phyloP scores from a whole-genome alignment of 2,329 filamentous ascomycete genomes.

The Sarocladium strictum region DNA sequence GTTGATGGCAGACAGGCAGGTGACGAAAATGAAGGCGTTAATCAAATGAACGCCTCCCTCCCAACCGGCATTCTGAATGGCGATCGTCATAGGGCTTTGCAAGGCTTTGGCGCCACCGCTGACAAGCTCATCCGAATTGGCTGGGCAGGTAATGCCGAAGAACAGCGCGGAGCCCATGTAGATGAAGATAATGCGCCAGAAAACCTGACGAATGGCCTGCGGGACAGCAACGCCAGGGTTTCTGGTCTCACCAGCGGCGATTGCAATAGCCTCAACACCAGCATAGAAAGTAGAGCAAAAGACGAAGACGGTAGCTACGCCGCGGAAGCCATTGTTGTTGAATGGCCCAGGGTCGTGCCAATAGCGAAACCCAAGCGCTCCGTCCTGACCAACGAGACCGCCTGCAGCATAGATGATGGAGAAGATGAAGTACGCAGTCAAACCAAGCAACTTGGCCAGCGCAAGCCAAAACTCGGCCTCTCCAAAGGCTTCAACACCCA shows the following conservation, averaged over 20 bases:
- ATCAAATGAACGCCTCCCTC: conserved; percentile 66
- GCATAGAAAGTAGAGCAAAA: conserved; percentile 67
- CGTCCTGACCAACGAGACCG: conserved; percentile 52
- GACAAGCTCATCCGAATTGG: conserved; percentile 58
- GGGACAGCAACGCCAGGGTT: conserved; percentile 52
- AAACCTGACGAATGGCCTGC: conserved; percentile 53
- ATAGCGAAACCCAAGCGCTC: conserved; percentile 61
- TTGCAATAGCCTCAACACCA: conserved; percentile 58
- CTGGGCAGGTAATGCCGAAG: conserved; percentile 68
- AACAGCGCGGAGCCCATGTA: conserved; percentile 69
- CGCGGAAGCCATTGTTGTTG: conserved; percentile 57
- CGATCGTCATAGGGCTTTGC: conserved; percentile 67
- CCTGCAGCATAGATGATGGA: conserved; percentile 66
- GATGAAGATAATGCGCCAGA: conserved; percentile 56
- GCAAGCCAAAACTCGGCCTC: conserved; percentile 79
- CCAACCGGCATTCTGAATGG: conserved; percentile 69
- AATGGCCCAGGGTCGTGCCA: conserved; percentile 69
- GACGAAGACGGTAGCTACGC: conserved; percentile 60
- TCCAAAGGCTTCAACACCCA: conserved; percentile 69
- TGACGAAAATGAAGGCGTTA: conserved; percentile 71
- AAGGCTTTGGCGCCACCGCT: conserved; percentile 57
- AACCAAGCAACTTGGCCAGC: conserved; percentile 62
- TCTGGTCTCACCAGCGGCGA: conserved; percentile 56
- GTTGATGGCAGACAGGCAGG: conserved; percentile 67
- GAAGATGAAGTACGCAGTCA: conserved; percentile 69